Percentiles rank a stretch among this genome's conserved stretches.
Evolutionary conservation across 495 filamentous ascomycete species (phyloP).

Genomic region (Talaromyces liani): DNA sequence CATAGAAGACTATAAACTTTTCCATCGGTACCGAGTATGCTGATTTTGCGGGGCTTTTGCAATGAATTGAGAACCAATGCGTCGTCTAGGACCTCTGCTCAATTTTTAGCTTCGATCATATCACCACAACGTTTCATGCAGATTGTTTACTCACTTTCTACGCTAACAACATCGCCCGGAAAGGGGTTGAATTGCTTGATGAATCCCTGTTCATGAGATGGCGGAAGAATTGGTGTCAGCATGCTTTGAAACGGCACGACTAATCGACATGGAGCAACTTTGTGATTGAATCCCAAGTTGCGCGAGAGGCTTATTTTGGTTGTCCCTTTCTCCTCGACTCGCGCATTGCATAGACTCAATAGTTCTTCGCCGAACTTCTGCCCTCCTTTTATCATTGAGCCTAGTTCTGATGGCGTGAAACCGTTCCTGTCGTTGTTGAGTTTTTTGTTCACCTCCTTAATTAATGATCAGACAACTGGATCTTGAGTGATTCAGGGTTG

Average conservation of each 20-base stretch:
- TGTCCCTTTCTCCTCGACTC: constrained; percentile 59
- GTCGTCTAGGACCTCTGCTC: constrained; percentile 63
- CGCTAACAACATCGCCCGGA: constrained; percentile 55
- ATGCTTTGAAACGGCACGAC: constrained; percentile 84
- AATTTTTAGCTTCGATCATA: not conserved
- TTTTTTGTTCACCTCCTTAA: constrained; percentile 37
- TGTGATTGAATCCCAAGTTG: constrained; percentile 77
- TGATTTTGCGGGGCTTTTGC: constrained; percentile 86
- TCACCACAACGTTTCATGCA: constrained; percentile 26
- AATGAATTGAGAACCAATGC: constrained; percentile 86
- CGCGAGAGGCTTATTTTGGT: constrained; percentile 59
- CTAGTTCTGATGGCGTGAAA: constrained; percentile 46
- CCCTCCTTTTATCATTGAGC: constrained; percentile 61
- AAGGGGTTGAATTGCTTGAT: constrained; percentile 77
- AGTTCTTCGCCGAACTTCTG: constrained; percentile 81
- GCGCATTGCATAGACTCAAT: constrained; percentile 68
- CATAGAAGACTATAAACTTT: constrained; percentile 81
- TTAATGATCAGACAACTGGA: constrained; percentile 12
- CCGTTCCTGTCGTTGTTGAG: constrained; percentile 21
- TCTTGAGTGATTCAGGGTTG: not conserved
- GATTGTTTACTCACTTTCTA: constrained; percentile 33
- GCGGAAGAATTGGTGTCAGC: constrained; percentile 75
- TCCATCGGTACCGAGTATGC: constrained; percentile 81
- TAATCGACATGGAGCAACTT: constrained; percentile 69
- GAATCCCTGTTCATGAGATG: constrained; percentile 58